Evolutionary conservation across 805 yeast species (phyloP).

Genomic region (Yamadazyma laniorum): DNA sequence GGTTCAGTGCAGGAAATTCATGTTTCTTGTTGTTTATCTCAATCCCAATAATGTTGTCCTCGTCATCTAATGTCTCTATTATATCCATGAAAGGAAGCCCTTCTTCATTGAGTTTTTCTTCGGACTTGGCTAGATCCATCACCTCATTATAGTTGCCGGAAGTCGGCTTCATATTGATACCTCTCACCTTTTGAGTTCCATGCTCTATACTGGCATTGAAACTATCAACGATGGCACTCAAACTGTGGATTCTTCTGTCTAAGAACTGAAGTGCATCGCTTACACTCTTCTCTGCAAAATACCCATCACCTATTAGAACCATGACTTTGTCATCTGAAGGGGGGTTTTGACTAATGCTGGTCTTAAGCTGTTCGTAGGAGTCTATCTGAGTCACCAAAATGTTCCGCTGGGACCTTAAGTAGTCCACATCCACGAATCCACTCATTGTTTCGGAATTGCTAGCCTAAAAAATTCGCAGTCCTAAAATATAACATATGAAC

Average conservation of each 20-base stretch:
- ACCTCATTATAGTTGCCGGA: background rate
- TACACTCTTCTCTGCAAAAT: constrained; percentile 33
- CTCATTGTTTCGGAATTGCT: background rate
- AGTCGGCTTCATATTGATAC: background rate
- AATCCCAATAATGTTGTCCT: constrained; percentile 59
- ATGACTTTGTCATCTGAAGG: constrained; percentile 14
- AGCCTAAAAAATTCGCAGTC: background rate
- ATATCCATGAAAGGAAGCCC: constrained; percentile 68
- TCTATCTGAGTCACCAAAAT: constrained; percentile 7
- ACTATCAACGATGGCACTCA: constrained; percentile 36
- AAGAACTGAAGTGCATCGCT: constrained; percentile 27
- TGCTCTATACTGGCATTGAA: constrained; percentile 39
- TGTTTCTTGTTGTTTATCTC: constrained; percentile 11
- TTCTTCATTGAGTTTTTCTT: constrained; percentile 34
- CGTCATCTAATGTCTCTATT: constrained; percentile 73
- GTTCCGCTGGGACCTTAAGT: constrained; percentile 7
- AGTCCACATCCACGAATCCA: background rate
- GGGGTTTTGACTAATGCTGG: background rate
- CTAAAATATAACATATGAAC: no score
- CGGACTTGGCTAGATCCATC: constrained; percentile 5
- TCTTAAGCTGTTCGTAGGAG: background rate
- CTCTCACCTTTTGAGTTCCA: constrained; percentile 9
- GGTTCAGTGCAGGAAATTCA: no score
- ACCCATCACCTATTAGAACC: constrained; percentile 41
- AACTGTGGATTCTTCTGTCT: constrained; percentile 22